Evolutionary conservation across 306 rosid species (phyloP).

Genomic region (Datisca glomerata): DNA sequence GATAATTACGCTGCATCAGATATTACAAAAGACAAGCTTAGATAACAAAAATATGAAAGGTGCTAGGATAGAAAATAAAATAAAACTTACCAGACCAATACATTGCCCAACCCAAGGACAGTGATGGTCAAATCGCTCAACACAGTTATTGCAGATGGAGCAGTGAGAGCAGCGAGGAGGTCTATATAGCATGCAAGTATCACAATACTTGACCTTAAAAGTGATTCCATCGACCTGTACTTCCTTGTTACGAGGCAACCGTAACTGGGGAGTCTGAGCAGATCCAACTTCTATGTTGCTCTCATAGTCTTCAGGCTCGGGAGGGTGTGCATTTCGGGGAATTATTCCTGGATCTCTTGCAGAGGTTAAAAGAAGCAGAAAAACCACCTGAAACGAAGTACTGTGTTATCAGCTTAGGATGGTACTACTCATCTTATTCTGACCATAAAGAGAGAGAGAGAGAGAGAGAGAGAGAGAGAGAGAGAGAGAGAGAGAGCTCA

Average conservation of each 20-base stretch:
- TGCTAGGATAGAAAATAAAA: not conserved
- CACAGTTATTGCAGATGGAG: conserved; percentile 93
- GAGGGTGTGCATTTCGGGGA: conserved; percentile 84
- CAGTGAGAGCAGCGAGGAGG: conserved; percentile 98
- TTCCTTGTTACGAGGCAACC: conserved; percentile 70
- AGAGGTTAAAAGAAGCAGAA: conserved; percentile 83
- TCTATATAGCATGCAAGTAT: conserved; percentile 88
- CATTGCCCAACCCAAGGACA: conserved; percentile 99
- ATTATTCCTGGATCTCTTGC: conserved; percentile 91
- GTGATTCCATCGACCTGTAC: conserved; percentile 52
- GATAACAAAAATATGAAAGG: not conserved
- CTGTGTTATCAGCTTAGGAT: conserved; percentile 24
- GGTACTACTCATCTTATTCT: conserved; percentile 28
- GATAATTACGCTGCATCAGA: conserved; percentile 83
- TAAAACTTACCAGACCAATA: conserved; percentile 74
- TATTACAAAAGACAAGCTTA: not conserved
- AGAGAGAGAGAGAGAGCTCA: no score
- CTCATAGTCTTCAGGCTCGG: conserved; percentile 72
- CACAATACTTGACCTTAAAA: conserved; percentile 84
- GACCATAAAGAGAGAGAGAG: conserved; percentile 33
- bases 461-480: no score
- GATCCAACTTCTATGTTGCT: conserved; percentile 47
- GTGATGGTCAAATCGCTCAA: conserved; percentile 93
- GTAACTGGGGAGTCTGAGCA: conserved; percentile 76
- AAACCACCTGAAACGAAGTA: conserved; percentile 66